Percentiles rank a stretch among this genome's conserved stretches.
These are phyloP conservation scores for Cardamine resedifolia DNA, from an alignment of 345 rosid species.

Conservation along the genomic window DNA sequence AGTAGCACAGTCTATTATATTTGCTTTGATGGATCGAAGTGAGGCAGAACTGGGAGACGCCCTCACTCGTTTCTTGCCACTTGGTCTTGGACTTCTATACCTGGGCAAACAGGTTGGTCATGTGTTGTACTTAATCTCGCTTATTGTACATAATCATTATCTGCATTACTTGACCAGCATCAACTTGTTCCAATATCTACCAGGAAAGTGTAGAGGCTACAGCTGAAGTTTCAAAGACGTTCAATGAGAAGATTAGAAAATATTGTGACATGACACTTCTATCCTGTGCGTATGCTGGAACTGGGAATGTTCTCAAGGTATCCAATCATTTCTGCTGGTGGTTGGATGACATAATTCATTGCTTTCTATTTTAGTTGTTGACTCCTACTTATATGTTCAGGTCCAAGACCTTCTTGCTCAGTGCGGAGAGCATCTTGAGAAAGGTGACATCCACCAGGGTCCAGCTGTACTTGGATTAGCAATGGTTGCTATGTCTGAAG, in stretches of 20 bases:
- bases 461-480: constrained; percentile 99
- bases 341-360: constrained; percentile 11
- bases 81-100: constrained; percentile 93
- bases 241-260: constrained; percentile 84
- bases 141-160: neutral
- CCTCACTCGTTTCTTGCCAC: constrained; percentile 76
- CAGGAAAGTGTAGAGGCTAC: constrained; percentile 96
- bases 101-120: constrained; percentile 89
- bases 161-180: neutral
- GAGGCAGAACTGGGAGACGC: constrained; percentile 87
- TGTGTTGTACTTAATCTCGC: neutral
- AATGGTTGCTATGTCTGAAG: constrained; percentile 98
- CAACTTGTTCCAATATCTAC: constrained; percentile 22
- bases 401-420: constrained; percentile 92
- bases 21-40: constrained; percentile 83
- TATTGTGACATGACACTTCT: constrained; percentile 89
- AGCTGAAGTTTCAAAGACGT: constrained; percentile 93
- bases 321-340: constrained; percentile 12
- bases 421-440: constrained; percentile 93
- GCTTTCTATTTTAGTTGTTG: constrained; percentile 9
- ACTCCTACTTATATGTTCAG: constrained; percentile 41
- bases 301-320: constrained; percentile 98
- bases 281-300: constrained; percentile 98
- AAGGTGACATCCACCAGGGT: constrained; percentile 91
- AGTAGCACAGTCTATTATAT: constrained; percentile 87